A percentile compares a stretch with the other conserved stretches of the same genome.
Evolutionary conservation across 805 yeast species (phyloP).

Genomic region (Isabelozyma pseudorhagii): DNA sequence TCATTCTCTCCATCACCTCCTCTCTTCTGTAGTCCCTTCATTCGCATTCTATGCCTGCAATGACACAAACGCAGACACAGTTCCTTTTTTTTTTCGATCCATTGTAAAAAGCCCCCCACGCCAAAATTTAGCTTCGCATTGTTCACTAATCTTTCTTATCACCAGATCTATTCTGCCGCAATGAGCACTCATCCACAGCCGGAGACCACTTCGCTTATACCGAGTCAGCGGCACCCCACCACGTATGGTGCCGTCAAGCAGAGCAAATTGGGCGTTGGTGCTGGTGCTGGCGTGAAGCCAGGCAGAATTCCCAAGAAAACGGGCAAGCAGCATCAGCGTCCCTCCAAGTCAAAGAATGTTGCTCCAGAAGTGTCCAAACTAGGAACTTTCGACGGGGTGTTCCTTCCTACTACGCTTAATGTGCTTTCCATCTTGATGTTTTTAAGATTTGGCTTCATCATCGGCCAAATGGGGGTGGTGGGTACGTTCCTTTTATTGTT

Average conservation of each 20-base stretch:
- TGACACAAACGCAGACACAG: not conserved
- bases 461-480: slow-evolving; percentile 89
- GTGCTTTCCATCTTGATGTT: slow-evolving; percentile 94
- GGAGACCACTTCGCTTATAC: not conserved
- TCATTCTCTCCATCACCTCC: not conserved
- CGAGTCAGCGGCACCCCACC: not conserved
- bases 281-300: not conserved
- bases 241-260: not conserved
- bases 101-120: no score
- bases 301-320: not conserved
- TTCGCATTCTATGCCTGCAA: not conserved
- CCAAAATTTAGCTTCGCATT: no score
- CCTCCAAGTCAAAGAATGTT: not conserved
- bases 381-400: slow-evolving; percentile 85
- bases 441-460: slow-evolving; percentile 88
- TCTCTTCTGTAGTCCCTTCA: not conserved
- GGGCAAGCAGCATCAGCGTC: not conserved
- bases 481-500: slow-evolving; percentile 70
- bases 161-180: not conserved
- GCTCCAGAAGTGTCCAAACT: slow-evolving; percentile 41
- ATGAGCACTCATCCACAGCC: not conserved
- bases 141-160: no score
- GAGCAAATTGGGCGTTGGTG: no score
- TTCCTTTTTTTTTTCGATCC: not conserved
- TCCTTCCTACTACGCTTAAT: slow-evolving; percentile 89